A percentile compares a stretch with the other conserved stretches of the same genome.
These are phyloP conservation scores for Kwoniella shandongensis DNA, from an alignment of 768 basidiomycete species.

Conservation along the genomic window DNA sequence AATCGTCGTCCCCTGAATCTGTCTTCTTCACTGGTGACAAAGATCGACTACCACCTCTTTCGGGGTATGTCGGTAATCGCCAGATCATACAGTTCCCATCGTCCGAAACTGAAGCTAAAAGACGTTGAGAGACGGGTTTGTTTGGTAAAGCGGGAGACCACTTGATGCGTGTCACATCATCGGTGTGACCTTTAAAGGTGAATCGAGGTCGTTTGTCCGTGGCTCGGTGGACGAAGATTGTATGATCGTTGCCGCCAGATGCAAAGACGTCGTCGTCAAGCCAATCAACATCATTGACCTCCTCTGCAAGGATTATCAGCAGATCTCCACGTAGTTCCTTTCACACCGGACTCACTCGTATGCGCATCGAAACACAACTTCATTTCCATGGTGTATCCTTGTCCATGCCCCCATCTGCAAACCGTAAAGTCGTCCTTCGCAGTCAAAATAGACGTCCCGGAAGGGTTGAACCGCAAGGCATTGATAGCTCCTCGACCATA, in stretches of 20 bases:
- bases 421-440: constrained; percentile 44
- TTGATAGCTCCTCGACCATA: constrained; percentile 48
- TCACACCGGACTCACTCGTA: constrained; percentile 27
- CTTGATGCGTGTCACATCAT: constrained; percentile 41
- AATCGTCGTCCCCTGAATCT: constrained; percentile 33
- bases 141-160: constrained; percentile 34
- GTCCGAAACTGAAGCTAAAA: constrained; percentile 48
- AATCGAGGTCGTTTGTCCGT: constrained; percentile 33
- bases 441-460: constrained; percentile 31
- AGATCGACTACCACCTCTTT: constrained; percentile 16
- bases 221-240: constrained; percentile 40
- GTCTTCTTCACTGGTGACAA: constrained; percentile 19
- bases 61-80: constrained; percentile 39
- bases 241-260: constrained; percentile 48
- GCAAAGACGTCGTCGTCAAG: constrained; percentile 51
- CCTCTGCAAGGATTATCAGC: constrained; percentile 21
- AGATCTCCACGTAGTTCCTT: background rate
- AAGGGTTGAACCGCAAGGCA: constrained; percentile 45
- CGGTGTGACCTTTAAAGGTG: constrained; percentile 49
- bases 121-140: constrained; percentile 17
- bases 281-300: constrained; percentile 53
- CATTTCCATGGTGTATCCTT: constrained; percentile 19
- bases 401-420: constrained; percentile 20
- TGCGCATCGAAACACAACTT: constrained; percentile 33
- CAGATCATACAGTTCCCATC: constrained; percentile 49